A percentile compares a stretch with the other conserved stretches of the same genome.
These are phyloP conservation scores for Mycena galopus DNA, from an alignment of 768 basidiomycete species.

Conservation along the genomic window DNA sequence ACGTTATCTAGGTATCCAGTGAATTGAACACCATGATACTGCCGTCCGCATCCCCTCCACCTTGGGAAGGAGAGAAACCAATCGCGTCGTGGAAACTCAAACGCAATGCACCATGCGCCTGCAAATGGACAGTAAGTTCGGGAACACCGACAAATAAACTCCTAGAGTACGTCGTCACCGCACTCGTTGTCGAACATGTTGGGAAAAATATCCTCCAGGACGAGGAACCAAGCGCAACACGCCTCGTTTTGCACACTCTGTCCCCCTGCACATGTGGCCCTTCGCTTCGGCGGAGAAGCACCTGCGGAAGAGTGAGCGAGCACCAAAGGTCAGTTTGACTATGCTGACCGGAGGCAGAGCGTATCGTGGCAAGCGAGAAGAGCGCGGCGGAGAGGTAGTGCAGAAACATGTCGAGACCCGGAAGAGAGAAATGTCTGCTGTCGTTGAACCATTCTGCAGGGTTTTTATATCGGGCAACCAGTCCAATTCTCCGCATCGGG, in stretches of 20 bases:
- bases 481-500: no score
- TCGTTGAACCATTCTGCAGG: not conserved
- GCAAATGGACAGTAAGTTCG: no score
- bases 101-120: conserved; percentile 28
- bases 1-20: conserved; percentile 36
- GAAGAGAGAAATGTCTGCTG: not conserved
- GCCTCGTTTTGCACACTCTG: conserved; percentile 46
- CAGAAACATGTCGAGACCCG: not conserved
- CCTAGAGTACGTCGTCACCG: conserved; percentile 45
- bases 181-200: conserved; percentile 48
- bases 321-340: not conserved
- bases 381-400: conserved; percentile 8
- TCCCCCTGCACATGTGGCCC: conserved; percentile 45
- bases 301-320: conserved; percentile 4
- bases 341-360: conserved; percentile 3
- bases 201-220: conserved; percentile 47
- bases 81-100: conserved; percentile 39
- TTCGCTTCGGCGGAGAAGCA: conserved; percentile 3
- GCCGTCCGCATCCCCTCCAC: conserved; percentile 43
- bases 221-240: conserved; percentile 48
- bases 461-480: conserved; percentile 7
- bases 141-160: no score
- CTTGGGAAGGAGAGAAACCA: conserved; percentile 36
- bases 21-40: conserved; percentile 39
- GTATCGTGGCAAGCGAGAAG: conserved; percentile 2